Evolutionary conservation across 495 filamentous ascomycete species (phyloP).

Genomic region (Aspergillus baeticus): DNA sequence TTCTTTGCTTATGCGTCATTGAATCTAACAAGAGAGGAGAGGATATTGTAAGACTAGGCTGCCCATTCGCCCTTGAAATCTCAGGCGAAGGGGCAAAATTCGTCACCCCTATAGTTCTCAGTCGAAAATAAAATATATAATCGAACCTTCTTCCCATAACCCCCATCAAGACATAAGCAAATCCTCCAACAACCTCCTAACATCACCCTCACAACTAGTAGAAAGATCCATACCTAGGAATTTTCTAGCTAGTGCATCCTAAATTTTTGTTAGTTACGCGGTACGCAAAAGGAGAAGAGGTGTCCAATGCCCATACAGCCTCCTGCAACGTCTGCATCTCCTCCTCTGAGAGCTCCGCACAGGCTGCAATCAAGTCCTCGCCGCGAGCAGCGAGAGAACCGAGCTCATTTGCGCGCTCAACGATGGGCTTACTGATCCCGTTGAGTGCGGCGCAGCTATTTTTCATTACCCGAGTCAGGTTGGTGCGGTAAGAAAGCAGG

Average conservation of each 20-base stretch:
- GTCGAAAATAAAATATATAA: constrained; percentile 4
- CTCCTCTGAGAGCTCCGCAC: constrained; percentile 57
- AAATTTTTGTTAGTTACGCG: not conserved
- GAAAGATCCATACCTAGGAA: constrained; percentile 35
- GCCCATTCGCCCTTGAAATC: too few species aligned
- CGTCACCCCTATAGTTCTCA: too few species aligned
- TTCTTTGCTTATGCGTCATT: too few species aligned
- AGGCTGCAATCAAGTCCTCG: constrained; percentile 72
- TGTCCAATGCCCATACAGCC: constrained; percentile 52
- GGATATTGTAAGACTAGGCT: too few species aligned
- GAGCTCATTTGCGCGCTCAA: constrained; percentile 75
- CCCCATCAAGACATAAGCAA: constrained; percentile 18
- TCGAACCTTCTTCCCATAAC: constrained; percentile 1
- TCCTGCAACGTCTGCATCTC: constrained; percentile 62
- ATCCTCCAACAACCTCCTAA: constrained; percentile 21
- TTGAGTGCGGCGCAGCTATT: constrained; percentile 76
- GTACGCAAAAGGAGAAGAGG: not conserved
- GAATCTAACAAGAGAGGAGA: not conserved
- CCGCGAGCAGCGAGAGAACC: constrained; percentile 66
- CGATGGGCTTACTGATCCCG: constrained; percentile 68
- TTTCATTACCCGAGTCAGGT: not conserved
- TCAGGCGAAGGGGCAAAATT: too few species aligned
- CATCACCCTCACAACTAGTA: not conserved
- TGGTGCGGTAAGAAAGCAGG: not conserved
- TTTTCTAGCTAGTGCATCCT: constrained; percentile 36